Base-by-base conservation (phyloP, 2,329 filamentous ascomycete genomes). In the Beauveria caledonica region DNA sequence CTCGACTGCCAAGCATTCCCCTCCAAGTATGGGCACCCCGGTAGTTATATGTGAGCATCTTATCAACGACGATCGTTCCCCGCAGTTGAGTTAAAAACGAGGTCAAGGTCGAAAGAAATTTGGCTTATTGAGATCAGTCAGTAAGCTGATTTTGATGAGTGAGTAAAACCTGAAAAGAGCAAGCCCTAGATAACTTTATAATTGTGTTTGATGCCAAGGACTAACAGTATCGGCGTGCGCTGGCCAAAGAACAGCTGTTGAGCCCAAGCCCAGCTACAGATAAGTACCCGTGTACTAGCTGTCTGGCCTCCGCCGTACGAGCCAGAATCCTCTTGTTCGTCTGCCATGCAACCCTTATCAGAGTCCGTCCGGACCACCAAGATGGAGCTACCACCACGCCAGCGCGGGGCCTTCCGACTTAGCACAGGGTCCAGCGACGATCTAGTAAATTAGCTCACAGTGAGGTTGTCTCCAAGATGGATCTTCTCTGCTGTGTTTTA, bases 341-440 rank as follows among this genome's bases (percentile, higher is more conserved):
- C 29, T 40, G 40, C 48, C 27, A 46, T 45, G 48, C 27, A 45
- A 52, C 57, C 45, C 57, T 51, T 59, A 59, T 59, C 48, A 45
- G 27, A 25, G 29, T 15, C 33, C 33, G 54, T 29, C 27, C 17
- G 13, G 46, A 50, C 55, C 36, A 17, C 36, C 33, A 7, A 23
- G n/a, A 44, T 33, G 45, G 17, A 49, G 33, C 44, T 5, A 19
- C 44, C 13, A 2, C 27, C 25, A n/a, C n/a, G 5, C 44, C 19
- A 49, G 25, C 55, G 33, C 55, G 45, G 55, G 55, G 44, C 17
- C 33, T 48, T 46, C 29, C 44, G 45, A 19, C 23, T 2, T 3
- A n/a, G 15, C 11, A 33, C 48, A 50, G n/a, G 27, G 21, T 4
- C 19, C 19, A 49, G 21, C 21, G 46, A 48, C 36, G 33, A 50